Evolutionary conservation across 2,329 filamentous ascomycete genomes (phyloP).

Genomic region (Pyrenophora tritici-repentis): DNA sequence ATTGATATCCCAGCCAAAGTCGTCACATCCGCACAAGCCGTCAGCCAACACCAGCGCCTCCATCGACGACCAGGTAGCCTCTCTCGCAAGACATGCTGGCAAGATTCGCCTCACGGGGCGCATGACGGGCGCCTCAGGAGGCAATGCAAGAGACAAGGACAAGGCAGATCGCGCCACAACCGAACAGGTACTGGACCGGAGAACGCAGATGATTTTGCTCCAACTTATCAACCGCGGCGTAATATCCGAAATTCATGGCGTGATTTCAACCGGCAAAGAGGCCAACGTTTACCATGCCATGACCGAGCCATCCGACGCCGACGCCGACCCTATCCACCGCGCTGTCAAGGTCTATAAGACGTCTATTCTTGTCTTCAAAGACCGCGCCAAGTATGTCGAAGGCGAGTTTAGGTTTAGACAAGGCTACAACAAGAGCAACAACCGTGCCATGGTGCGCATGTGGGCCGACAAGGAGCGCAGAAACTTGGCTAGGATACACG

Average conservation of each 20-base stretch:
- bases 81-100: conserved; percentile 80
- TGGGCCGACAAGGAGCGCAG: conserved; percentile 99
- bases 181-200: conserved; percentile 91
- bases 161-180: conserved; percentile 92
- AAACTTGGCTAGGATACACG: conserved; percentile 83
- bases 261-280: conserved; percentile 95
- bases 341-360: conserved; percentile 99
- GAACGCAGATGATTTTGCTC: conserved; percentile 92
- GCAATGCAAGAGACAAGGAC: conserved; percentile 66
- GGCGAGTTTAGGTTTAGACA: conserved; percentile 91
- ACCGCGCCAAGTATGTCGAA: conserved; percentile 92
- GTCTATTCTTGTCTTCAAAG: conserved; percentile 95
- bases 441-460: conserved; percentile 94
- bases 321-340: conserved; percentile 64
- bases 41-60: conserved; percentile 77
- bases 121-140: conserved; percentile 57
- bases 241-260: conserved; percentile 90
- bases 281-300: conserved; percentile 97
- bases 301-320: conserved; percentile 55
- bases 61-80: conserved; percentile 85
- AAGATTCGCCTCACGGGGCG: conserved; percentile 78
- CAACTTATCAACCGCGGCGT: conserved; percentile 94
- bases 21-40: conserved; percentile 71
- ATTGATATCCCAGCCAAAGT: conserved; percentile 66
- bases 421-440: conserved; percentile 93